Percentiles rank a stretch among this genome's conserved stretches.
phyloP scores from a whole-genome alignment of 768 basidiomycete species.

The Tricholomella constricta region DNA sequence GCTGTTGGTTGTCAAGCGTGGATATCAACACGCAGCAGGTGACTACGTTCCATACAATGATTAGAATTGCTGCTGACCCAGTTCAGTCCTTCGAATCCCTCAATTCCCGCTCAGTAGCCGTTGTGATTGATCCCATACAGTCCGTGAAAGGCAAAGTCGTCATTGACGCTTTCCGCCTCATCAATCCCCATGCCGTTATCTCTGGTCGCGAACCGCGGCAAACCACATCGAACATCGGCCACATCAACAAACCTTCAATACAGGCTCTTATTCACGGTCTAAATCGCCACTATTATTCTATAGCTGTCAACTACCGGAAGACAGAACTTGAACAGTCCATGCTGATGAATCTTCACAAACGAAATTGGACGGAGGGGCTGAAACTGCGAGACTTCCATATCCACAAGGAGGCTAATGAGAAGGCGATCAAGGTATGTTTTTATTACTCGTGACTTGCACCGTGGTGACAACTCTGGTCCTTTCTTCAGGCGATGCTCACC shows the following conservation, averaged over 20 bases:
- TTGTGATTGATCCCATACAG: constrained; percentile 98
- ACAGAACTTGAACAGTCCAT: constrained; percentile 98
- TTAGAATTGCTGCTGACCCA: constrained; percentile 11
- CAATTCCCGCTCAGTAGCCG: constrained; percentile 90
- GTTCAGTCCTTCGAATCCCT: constrained; percentile 93
- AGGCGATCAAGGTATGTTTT: constrained; percentile 83
- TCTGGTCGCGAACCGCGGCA: constrained; percentile 94
- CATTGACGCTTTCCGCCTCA: constrained; percentile 97
- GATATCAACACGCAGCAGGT: constrained; percentile 99
- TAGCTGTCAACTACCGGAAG: constrained; percentile 97
- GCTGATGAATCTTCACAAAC: constrained; percentile 98
- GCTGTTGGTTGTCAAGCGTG: constrained; percentile 98
- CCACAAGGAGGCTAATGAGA: constrained; percentile 89
- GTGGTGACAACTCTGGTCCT: constrained; percentile 13
- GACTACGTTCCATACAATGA: constrained; percentile 15
- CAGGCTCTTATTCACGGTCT: constrained; percentile 97
- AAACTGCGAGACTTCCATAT: constrained; percentile 87
- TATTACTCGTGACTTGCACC: constrained; percentile 5
- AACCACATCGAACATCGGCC: constrained; percentile 97
- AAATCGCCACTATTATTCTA: constrained; percentile 97
- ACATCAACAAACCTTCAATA: constrained; percentile 99
- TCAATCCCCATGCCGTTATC: constrained; percentile 88
- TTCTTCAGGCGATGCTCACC: constrained; percentile 80
- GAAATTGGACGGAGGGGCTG: constrained; percentile 98
- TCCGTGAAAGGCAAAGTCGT: constrained; percentile 99